Evolutionary conservation across 306 rosid genomes (phyloP), one percentile per base, ranked within the genome.

Genomic region (Prunus persica): DNA sequence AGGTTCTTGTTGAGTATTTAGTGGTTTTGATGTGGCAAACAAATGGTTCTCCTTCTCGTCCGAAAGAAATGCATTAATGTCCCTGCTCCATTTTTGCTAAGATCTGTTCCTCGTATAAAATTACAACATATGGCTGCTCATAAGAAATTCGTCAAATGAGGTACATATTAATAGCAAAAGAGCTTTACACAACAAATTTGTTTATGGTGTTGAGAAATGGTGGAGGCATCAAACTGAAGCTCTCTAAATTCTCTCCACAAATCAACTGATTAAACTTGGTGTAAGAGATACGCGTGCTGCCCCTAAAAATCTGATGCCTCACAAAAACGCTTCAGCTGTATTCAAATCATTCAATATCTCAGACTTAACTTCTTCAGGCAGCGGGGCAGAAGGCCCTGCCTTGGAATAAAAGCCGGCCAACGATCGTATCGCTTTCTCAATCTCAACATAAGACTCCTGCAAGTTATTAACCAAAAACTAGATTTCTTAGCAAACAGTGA

Each of bases 371-470:
- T 80, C 84, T 77, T 81, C 87, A 10, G 93, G 86, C 80, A 95
- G 60, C 2, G 90, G 83, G 9, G 97, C 97, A 24, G 97, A 92
- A 52, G 99, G 99, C 56, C 99, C 96, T 46, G 97, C 93, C 80
- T 46, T 95, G 11, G 97, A 89, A 85, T 92, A 95, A 80, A 92
- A 95, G 14, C 84, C 76, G 13, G 97, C 97, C 84, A 95, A 79
- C 16, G 96, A 86, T 85, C 96, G 89, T 68, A 95, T 88, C 12
- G 93, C 99, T 72, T 86, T 92, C 84, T 89, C 99, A 52, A 95
- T 78, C 72, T 64, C 83, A 54, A 51, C 88, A 67, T 95, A 89
- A 60, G 97, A 95, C 82, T 90, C 97, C 97, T 95, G 82, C 88
- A 85, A 71, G 30, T 30, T 2, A 20, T 19, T 47, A 72, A 73